These are phyloP conservation scores for Nitzschia sp. DNA, from an alignment of 108 stramenopile species.

Conservation along the genomic window DNA sequence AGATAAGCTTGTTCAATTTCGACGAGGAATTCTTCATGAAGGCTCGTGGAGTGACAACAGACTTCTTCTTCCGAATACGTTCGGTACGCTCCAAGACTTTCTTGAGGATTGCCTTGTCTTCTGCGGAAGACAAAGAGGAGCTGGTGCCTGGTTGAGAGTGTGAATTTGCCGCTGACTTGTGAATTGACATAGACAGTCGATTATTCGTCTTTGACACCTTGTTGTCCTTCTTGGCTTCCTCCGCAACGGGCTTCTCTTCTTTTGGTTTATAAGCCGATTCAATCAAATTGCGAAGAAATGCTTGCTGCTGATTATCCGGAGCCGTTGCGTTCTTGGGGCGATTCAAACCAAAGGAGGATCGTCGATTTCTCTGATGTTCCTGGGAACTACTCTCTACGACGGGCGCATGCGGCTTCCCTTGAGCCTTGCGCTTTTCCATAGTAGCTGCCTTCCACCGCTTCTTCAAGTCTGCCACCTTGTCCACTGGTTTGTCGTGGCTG, in stretches of 20 bases:
- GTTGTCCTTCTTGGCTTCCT: no score
- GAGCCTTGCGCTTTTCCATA: conserved; percentile 13
- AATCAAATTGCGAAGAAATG: conserved; percentile 24
- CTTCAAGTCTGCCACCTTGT: conserved; percentile 11
- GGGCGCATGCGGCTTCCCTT: not conserved
- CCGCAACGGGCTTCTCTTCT: not conserved
- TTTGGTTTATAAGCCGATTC: conserved; percentile 12
- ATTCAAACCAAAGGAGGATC: conserved; percentile 7
- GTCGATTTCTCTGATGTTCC: no score
- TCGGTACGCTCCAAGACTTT: conserved; percentile 31
- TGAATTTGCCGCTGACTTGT: not conserved
- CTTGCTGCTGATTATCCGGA: conserved; percentile 17
- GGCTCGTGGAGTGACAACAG: not conserved
- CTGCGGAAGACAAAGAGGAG: not conserved
- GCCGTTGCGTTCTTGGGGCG: conserved; percentile 1
- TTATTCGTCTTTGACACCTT: not conserved
- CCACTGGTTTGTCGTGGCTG: not conserved
- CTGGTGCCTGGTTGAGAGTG: not conserved
- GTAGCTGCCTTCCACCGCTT: conserved; percentile 8
- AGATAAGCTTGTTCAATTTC: conserved; percentile 11
- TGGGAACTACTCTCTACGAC: not conserved
- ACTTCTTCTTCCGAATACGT: conserved; percentile 19
- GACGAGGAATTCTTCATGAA: conserved; percentile 14
- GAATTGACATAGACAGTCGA: not conserved
- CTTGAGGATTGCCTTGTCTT: conserved; percentile 33